These are phyloP conservation scores for Naganishia kalamii DNA, from an alignment of 768 basidiomycete species.

Conservation along the genomic window DNA sequence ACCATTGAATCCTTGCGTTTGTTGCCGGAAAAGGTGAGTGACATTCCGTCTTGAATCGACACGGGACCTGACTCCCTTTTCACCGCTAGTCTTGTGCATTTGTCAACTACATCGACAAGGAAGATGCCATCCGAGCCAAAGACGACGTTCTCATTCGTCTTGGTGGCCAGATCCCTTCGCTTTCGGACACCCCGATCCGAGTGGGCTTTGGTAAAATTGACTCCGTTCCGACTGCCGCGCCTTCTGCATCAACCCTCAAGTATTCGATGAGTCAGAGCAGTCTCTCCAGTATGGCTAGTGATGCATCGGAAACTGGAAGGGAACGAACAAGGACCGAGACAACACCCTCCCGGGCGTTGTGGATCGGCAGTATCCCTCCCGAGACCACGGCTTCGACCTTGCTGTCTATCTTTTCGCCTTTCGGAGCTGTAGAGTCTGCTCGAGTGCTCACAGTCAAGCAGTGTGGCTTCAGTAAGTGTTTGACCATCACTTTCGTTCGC, in stretches of 20 bases:
- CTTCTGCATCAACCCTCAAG: slow-evolving; percentile 17
- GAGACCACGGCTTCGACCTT: slow-evolving; percentile 92
- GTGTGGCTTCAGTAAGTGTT: slow-evolving; percentile 73
- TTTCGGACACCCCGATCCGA: slow-evolving; percentile 90
- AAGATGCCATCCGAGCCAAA: slow-evolving; percentile 93
- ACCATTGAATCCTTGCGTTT: slow-evolving; percentile 92
- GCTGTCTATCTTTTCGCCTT: slow-evolving; percentile 91
- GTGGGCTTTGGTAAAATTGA: slow-evolving; percentile 98
- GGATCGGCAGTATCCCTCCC: slow-evolving; percentile 95
- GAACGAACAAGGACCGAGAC: slow-evolving; percentile 59
- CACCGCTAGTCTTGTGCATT: slow-evolving; percentile 86
- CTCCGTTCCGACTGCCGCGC: slow-evolving; percentile 66
- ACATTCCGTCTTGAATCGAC: background rate
- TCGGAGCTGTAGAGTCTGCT: slow-evolving; percentile 94
- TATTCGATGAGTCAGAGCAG: slow-evolving; percentile 25
- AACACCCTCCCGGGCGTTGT: slow-evolving; percentile 87
- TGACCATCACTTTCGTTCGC: background rate
- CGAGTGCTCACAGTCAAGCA: slow-evolving; percentile 95
- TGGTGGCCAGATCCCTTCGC: slow-evolving; percentile 70
- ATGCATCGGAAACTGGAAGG: background rate
- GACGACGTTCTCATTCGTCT: slow-evolving; percentile 95
- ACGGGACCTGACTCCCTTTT: background rate
- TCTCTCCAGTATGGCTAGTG: slow-evolving; percentile 22
- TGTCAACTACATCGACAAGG: slow-evolving; percentile 93
- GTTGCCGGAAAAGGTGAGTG: slow-evolving; percentile 85